These are phyloP conservation scores for Carallia brachiata DNA, from an alignment of 345 rosid species.

Conservation along the genomic window DNA sequence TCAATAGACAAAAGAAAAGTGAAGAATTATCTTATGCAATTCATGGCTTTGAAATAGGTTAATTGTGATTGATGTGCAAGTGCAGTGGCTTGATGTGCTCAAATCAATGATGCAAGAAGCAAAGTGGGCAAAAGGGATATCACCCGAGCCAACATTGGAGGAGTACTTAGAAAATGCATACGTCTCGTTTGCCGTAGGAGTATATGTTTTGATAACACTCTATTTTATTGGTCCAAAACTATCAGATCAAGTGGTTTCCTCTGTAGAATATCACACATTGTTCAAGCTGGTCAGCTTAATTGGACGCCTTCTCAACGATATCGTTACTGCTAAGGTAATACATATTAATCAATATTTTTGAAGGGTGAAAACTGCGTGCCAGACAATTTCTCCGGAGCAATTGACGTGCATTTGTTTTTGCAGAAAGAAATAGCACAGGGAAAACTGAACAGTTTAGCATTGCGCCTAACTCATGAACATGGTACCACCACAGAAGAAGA, in stretches of 20 bases:
- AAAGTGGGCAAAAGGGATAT: slow-evolving; percentile 8
- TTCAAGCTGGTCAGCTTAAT: slow-evolving; percentile 20
- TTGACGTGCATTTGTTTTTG: not conserved
- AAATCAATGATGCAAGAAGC: slow-evolving; percentile 15
- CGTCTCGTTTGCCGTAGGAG: slow-evolving; percentile 17
- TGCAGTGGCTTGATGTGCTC: slow-evolving; percentile 17
- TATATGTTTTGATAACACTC: slow-evolving; percentile 5
- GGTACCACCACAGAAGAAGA: slow-evolving; percentile 2
- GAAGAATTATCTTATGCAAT: too few relatives aligned
- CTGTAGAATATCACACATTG: slow-evolving; percentile 9
- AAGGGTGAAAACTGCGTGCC: too few relatives aligned
- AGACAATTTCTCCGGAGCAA: too few relatives aligned
- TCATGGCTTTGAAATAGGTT: too few relatives aligned
- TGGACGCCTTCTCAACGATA: slow-evolving; percentile 14
- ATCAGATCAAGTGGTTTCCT: slow-evolving; percentile 5
- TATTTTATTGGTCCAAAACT: slow-evolving; percentile 12
- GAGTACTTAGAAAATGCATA: slow-evolving; percentile 16
- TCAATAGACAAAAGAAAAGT: too few relatives aligned
- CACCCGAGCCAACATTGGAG: slow-evolving; percentile 6
- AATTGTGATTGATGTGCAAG: too few relatives aligned
- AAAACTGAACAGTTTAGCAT: slow-evolving; percentile 10
- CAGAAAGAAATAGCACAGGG: slow-evolving; percentile 18
- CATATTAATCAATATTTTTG: not conserved
- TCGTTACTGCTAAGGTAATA: slow-evolving; percentile 11
- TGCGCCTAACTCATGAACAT: not conserved